phyloP scores from a whole-genome alignment of 106 monocot genomes.

The Dendrobium nobile region DNA sequence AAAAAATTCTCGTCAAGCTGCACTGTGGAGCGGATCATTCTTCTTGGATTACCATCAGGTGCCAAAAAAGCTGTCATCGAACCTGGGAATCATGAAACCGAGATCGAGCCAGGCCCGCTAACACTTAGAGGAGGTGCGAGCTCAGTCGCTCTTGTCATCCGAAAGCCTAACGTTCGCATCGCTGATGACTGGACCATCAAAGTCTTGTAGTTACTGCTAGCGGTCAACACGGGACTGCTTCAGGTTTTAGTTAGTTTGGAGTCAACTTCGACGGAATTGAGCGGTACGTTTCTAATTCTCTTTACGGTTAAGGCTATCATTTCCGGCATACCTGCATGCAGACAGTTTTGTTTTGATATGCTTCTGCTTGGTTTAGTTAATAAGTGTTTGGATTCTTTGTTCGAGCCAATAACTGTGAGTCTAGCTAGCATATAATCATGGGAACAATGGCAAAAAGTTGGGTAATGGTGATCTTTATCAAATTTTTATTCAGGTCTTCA shows the following conservation, averaged over 20 bases:
- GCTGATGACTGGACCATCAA: constrained; percentile 77
- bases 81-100: constrained; percentile 56
- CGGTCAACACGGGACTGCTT: neutral
- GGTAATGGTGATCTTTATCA: too few species aligned
- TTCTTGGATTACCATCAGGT: constrained; percentile 53
- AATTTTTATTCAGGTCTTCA: too few species aligned
- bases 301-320: neutral
- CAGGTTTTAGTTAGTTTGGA: neutral
- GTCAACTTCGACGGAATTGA: neutral
- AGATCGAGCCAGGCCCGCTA: constrained; percentile 72
- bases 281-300: neutral
- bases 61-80: constrained; percentile 61
- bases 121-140: constrained; percentile 46
- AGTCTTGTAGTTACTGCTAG: constrained; percentile 27
- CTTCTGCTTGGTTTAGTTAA: neutral
- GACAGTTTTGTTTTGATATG: neutral
- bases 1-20: constrained; percentile 55
- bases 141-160: constrained; percentile 48
- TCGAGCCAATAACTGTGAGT: too few species aligned
- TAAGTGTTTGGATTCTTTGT: too few species aligned
- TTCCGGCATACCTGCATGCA: neutral
- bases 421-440: too few species aligned
- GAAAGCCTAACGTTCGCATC: constrained; percentile 71
- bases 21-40: constrained; percentile 67
- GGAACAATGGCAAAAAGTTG: too few species aligned